Conservation (phyloP, 2,329 filamentous ascomycete genomes). For the Emericellopsis atlantica region DNA sequence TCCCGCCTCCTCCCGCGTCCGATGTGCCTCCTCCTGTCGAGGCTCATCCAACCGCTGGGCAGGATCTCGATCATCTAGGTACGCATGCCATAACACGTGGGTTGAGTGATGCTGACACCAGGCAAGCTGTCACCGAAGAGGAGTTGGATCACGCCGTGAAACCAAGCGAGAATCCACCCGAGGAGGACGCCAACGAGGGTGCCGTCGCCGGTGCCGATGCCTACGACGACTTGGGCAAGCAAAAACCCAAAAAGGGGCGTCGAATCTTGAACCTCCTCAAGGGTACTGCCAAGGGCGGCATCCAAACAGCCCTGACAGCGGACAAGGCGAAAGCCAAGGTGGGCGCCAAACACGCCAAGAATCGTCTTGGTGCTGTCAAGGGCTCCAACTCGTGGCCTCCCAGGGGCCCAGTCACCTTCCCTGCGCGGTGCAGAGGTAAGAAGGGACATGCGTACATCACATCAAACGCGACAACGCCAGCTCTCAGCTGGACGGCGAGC, state of each 20-base stretch:
- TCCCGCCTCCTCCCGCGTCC: conserved; percentile 44
- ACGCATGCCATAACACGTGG: conserved; percentile 5
- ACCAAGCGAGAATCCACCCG: conserved; percentile 14
- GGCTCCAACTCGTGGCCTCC: conserved; percentile 23
- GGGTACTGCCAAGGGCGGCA: conserved; percentile 53
- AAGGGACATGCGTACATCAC: conserved; percentile 63
- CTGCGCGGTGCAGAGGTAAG: conserved; percentile 55
- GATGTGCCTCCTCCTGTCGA: conserved; percentile 20
- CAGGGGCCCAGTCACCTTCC: conserved; percentile 66
- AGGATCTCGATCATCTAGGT: conserved; percentile 21
- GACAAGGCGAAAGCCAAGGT: conserved; percentile 59
- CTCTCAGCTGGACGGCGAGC: conserved; percentile 51
- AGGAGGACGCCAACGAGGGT: conserved; percentile 29
- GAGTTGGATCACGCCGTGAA: conserved; percentile 54
- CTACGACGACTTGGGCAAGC: conserved; percentile 13
- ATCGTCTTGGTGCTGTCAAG: conserved; percentile 57
- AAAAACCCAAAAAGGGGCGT: conserved; percentile 24
- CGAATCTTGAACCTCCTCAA: conserved; percentile 53
- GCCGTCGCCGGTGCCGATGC: no score
- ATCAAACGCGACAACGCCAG: conserved; percentile 52
- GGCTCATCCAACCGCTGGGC: conserved; percentile 30
- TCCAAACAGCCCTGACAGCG: conserved; percentile 59
- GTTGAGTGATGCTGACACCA: conserved; percentile 9
- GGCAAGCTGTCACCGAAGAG: conserved; percentile 37
- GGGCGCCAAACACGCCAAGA: conserved; percentile 45